Evolutionary conservation across 495 filamentous ascomycete genomes (phyloP).

Genomic region (Xylaria cubensis): DNA sequence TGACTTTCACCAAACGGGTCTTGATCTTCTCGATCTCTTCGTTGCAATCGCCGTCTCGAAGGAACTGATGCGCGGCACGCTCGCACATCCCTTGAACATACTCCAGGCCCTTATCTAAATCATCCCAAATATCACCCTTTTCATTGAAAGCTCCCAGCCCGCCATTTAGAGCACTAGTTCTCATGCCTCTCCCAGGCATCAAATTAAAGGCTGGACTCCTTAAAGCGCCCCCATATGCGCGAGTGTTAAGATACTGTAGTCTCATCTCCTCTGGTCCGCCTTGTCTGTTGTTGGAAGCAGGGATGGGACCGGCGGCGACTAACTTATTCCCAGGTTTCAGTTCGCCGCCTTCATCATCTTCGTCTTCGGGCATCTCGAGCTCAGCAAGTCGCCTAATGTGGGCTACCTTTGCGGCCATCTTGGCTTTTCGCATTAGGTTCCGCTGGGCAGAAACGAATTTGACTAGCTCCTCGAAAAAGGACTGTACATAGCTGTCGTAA

Average conservation of each 20-base stretch:
- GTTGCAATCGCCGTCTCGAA: conserved; percentile 81
- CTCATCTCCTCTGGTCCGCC: conserved; percentile 33
- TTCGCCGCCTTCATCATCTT: conserved; percentile 42
- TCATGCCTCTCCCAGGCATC: conserved; percentile 29
- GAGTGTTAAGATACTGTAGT: conserved; percentile 43
- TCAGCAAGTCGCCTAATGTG: conserved; percentile 62
- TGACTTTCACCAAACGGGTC: conserved; percentile 61
- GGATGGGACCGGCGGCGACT: conserved; percentile 25
- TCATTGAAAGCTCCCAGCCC: conserved; percentile 41
- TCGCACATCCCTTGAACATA: conserved; percentile 81
- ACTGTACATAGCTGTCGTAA: conserved; percentile 87
- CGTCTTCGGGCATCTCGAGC: conserved; percentile 55
- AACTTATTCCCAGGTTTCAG: conserved; percentile 37
- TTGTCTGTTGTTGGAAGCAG: conserved; percentile 15
- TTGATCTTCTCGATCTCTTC: conserved; percentile 75
- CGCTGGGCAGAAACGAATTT: conserved; percentile 79
- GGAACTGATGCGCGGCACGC: conserved; percentile 82
- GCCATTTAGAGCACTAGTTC: conserved; percentile 32
- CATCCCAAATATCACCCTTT: conserved; percentile 66
- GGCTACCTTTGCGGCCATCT: conserved; percentile 68
- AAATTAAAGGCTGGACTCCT: conserved; percentile 23
- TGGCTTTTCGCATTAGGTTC: conserved; percentile 82
- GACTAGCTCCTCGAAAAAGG: conserved; percentile 78
- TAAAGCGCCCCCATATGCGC: conserved; percentile 35
- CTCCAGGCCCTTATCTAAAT: conserved; percentile 77